A percentile compares a stretch with the other conserved stretches of the same genome.
These are phyloP conservation scores for Cutaneotrichosporon sp. DNA, from an alignment of 1,284 basidiomycete species.

Conservation along the genomic window DNA sequence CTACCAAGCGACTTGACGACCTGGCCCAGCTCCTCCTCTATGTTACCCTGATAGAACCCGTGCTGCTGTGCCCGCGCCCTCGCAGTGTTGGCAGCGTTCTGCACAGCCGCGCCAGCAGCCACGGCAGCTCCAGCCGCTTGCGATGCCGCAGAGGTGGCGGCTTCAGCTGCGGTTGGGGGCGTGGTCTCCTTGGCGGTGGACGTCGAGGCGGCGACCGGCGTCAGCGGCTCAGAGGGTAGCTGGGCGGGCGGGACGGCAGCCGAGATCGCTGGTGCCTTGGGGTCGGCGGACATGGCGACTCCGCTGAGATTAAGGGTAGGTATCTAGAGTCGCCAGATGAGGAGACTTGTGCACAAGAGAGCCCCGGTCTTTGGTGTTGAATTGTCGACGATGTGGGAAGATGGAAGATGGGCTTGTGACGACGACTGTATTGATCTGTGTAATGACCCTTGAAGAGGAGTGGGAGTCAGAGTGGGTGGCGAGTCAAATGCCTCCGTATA, in stretches of 20 bases:
- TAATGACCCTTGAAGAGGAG: too few species aligned
- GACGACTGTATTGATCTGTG: neutral
- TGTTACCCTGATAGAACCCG: conserved; percentile 50
- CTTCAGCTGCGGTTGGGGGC: neutral
- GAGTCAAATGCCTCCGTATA: neutral
- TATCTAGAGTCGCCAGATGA: neutral
- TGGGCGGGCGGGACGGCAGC: neutral
- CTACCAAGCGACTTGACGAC: conserved; percentile 73
- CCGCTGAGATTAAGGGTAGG: neutral
- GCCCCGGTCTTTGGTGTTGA: neutral
- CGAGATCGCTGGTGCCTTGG: neutral
- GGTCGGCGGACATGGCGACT: conserved; percentile 4
- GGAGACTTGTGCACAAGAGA: neutral
- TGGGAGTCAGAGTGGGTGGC: neutral
- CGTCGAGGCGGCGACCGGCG: neutral
- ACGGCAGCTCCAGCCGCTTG: conserved; percentile 5
- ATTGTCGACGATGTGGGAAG: neutral
- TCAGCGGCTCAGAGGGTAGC: neutral
- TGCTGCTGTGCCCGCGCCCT: conserved; percentile 28
- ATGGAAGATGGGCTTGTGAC: neutral
- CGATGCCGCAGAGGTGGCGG: conserved; percentile 1
- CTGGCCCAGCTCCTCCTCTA: conserved; percentile 82
- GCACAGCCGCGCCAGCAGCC: conserved; percentile 1
- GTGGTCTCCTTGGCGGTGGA: neutral
- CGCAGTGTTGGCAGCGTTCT: conserved; percentile 3